These are phyloP conservation scores for Corniculantispora saksenae DNA, from an alignment of 2,329 filamentous ascomycete species.

Conservation along the genomic window DNA sequence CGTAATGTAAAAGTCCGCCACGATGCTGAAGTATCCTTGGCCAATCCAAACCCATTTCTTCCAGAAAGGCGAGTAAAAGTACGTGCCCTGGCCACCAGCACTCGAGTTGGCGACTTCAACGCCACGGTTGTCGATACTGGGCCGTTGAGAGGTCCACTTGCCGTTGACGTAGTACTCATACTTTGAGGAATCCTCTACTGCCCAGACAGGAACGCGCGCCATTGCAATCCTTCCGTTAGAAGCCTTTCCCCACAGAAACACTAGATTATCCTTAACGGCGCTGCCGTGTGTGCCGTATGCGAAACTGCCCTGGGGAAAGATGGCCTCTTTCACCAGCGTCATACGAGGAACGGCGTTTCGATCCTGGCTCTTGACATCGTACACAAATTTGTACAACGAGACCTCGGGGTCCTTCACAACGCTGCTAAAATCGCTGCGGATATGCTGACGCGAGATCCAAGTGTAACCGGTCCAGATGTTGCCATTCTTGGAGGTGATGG, in stretches of 20 bases:
- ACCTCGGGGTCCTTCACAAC: constrained; percentile 16
- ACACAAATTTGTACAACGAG: constrained; percentile 17
- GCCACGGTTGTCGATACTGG: constrained; percentile 19
- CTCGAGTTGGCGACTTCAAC: constrained; percentile 25
- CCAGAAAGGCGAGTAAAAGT: constrained; percentile 25
- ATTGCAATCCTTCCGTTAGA: constrained; percentile 22
- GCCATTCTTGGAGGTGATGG: constrained; percentile 8
- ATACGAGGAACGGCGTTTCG: constrained; percentile 16
- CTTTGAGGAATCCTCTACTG: constrained; percentile 22
- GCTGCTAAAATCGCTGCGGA: constrained; percentile 16
- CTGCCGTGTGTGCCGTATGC: constrained; percentile 21
- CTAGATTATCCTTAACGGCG: constrained; percentile 21
- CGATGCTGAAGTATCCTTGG: constrained; percentile 22
- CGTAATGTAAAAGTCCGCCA: constrained; percentile 26
- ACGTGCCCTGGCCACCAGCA: constrained; percentile 27
- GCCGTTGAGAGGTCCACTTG: constrained; percentile 22
- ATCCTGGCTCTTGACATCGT: constrained; percentile 13
- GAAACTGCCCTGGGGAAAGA: constrained; percentile 14
- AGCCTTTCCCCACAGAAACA: constrained; percentile 26
- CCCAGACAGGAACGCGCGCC: constrained; percentile 22
- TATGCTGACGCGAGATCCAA: constrained; percentile 16
- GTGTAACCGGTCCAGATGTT: constrained; percentile 15
- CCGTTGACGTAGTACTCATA: constrained; percentile 26
- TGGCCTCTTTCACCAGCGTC: constrained; percentile 19
- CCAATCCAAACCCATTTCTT: constrained; percentile 28